Conservation (phyloP, 768 basidiomycete species). For the Omphalotus guepiniiformis region DNA sequence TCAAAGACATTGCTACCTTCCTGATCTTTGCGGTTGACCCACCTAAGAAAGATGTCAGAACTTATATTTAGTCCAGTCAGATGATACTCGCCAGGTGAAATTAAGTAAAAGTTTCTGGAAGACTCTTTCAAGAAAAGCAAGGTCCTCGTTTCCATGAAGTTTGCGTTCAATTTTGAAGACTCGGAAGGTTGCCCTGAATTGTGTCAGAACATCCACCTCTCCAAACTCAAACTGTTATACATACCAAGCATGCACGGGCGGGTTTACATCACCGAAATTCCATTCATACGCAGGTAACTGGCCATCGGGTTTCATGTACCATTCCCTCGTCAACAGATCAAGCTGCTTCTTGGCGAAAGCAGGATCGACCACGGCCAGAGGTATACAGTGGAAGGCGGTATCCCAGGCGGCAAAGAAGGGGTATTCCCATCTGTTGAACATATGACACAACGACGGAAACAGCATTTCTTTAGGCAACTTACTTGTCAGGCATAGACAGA, state of each 20-base stretch:
- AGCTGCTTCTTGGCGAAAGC: slow-evolving; percentile 97
- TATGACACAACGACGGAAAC: slow-evolving; percentile 3
- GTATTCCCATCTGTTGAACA: slow-evolving; percentile 79
- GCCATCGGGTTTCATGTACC: slow-evolving; percentile 99
- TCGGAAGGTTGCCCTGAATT: slow-evolving; percentile 87
- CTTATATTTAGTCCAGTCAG: not conserved
- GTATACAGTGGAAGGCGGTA: slow-evolving; percentile 99
- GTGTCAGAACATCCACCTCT: not conserved
- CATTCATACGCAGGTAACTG: slow-evolving; percentile 99
- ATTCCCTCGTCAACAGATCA: slow-evolving; percentile 92
- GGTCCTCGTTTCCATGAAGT: slow-evolving; percentile 84
- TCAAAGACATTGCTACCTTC: slow-evolving; percentile 97
- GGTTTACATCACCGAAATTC: slow-evolving; percentile 99
- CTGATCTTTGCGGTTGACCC: slow-evolving; percentile 97
- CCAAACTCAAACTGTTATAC: slow-evolving; percentile 11
- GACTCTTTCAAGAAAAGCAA: slow-evolving; percentile 92
- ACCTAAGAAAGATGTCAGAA: slow-evolving; percentile 43
- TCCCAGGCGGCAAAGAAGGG: slow-evolving; percentile 99
- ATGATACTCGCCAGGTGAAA: slow-evolving; percentile 77
- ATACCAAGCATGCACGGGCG: slow-evolving; percentile 96
- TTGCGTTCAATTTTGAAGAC: slow-evolving; percentile 99
- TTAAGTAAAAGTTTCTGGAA: slow-evolving; percentile 97
- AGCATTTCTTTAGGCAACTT: slow-evolving; percentile 16
- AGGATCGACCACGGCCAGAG: slow-evolving; percentile 93
- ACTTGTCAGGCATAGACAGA: slow-evolving; percentile 99